Percentiles rank a stretch among this genome's conserved stretches.
Evolutionary conservation across 805 yeast species (phyloP).

Genomic region (Monosporozyma aquatica): DNA sequence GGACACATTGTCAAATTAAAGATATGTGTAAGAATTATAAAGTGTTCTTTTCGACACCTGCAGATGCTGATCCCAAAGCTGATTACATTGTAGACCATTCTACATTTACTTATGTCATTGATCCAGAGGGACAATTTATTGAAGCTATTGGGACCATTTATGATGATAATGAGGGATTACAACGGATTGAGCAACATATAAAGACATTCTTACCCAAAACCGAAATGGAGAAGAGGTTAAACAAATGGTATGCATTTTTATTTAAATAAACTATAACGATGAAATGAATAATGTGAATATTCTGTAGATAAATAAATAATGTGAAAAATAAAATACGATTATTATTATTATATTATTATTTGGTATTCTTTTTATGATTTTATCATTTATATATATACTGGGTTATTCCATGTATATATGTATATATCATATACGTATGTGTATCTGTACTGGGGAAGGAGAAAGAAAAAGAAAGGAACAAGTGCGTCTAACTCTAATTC

Average conservation of each 20-base stretch:
- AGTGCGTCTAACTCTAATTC: conserved; percentile 32
- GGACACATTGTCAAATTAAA: conserved; percentile 78
- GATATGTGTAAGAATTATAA: conserved; percentile 77
- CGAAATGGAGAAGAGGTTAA: conserved; percentile 56
- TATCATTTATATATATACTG: too few relatives aligned
- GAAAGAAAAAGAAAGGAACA: not conserved
- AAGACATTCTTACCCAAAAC: conserved; percentile 67
- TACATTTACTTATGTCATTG: conserved; percentile 92
- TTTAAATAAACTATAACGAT: conserved; percentile 10
- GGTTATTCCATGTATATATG: not conserved
- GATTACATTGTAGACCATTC: conserved; percentile 95
- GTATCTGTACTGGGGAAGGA: not conserved
- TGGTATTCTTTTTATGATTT: not conserved
- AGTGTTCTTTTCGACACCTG: conserved; percentile 95
- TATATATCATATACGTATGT: not conserved
- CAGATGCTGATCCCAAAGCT: conserved; percentile 84
- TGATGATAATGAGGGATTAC: conserved; percentile 65
- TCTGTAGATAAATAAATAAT: not conserved
- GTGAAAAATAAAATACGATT: not conserved
- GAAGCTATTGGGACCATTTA: conserved; percentile 92
- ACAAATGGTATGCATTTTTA: conserved; percentile 43
- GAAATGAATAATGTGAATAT: too few relatives aligned
- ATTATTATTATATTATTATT: not conserved
- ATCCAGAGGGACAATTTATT: conserved; percentile 89
- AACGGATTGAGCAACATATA: conserved; percentile 66